Conservation (phyloP, 179 eudicot genomes). For the Beta macrorhiza region DNA sequence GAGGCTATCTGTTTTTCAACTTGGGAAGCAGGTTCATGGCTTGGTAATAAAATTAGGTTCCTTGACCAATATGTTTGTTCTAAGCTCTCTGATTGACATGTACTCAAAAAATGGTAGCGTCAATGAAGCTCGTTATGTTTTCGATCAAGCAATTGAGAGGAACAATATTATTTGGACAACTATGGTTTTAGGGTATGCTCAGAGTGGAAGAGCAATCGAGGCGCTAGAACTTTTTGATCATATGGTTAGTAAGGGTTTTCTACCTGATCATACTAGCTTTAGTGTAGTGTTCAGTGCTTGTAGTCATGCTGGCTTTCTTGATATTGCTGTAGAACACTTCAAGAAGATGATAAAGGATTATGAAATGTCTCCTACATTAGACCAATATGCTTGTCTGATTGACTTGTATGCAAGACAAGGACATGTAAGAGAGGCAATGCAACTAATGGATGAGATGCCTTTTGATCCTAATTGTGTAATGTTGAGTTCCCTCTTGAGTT, state of each 20-base stretch:
- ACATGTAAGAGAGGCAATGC: slow-evolving; percentile 32
- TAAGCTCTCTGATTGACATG: slow-evolving; percentile 37
- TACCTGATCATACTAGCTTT: slow-evolving; percentile 46
- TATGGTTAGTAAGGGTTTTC: slow-evolving; percentile 25
- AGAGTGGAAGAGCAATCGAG: slow-evolving; percentile 39
- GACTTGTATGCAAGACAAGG: slow-evolving; percentile 50
- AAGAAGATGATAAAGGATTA: slow-evolving; percentile 37
- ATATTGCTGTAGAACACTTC: slow-evolving; percentile 40
- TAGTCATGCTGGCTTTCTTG: slow-evolving; percentile 45
- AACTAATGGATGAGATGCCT: slow-evolving; percentile 43
- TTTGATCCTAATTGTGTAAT: slow-evolving; percentile 39
- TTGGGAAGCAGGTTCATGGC: slow-evolving; percentile 37
- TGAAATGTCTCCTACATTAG: slow-evolving; percentile 40
- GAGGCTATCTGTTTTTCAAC: slow-evolving; percentile 25
- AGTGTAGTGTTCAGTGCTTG: slow-evolving; percentile 45
- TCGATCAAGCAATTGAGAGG: slow-evolving; percentile 26
- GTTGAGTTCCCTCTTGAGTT: slow-evolving; percentile 45
- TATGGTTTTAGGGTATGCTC: slow-evolving; percentile 40
- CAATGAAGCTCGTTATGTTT: slow-evolving; percentile 31
- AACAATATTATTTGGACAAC: slow-evolving; percentile 38
- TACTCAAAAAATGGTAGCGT: slow-evolving; percentile 38
- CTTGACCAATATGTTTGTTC: slow-evolving; percentile 26
- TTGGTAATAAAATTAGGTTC: slow-evolving; percentile 34
- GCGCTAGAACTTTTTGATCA: slow-evolving; percentile 41
- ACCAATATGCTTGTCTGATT: slow-evolving; percentile 45